Percentiles rank a stretch among this genome's conserved stretches.
Evolutionary conservation across 2,329 filamentous ascomycete species (phyloP).

Genomic region (Verticillium tricorpus): DNA sequence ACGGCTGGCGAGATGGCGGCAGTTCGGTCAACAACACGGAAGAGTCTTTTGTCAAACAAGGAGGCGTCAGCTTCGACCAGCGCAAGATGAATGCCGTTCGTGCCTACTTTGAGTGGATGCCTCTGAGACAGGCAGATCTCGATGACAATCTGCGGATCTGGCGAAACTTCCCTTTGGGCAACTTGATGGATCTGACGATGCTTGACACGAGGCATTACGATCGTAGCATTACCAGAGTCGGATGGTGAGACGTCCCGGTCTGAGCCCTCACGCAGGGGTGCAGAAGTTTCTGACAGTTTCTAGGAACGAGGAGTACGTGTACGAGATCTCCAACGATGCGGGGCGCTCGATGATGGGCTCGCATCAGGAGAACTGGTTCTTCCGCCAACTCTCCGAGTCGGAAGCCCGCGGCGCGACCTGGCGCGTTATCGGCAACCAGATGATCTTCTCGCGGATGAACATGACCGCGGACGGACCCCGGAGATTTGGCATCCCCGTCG

Average conservation of each 20-base stretch:
- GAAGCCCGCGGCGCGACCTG: conserved; percentile 63
- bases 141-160: conserved; percentile 67
- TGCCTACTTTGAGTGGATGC: conserved; percentile 62
- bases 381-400: conserved; percentile 52
- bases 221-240: conserved; percentile 24
- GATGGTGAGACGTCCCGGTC: neutral
- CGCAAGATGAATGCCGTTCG: conserved; percentile 70
- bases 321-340: conserved; percentile 59
- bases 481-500: conserved; percentile 19
- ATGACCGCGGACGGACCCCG: conserved; percentile 11
- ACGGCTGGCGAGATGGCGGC: conserved; percentile 60
- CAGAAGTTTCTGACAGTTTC: conserved; percentile 27
- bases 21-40: conserved; percentile 62
- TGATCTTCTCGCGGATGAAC: conserved; percentile 57
- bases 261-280: too few species aligned
- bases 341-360: conserved; percentile 66
- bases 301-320: conserved; percentile 57
- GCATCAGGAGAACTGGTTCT: conserved; percentile 73
- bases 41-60: conserved; percentile 55
- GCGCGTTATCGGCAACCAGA: conserved; percentile 68
- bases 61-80: conserved; percentile 62
- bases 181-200: conserved; percentile 62
- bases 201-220: conserved; percentile 68
- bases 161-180: conserved; percentile 62
- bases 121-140: conserved; percentile 53